phyloP scores from a whole-genome alignment of 1,284 basidiomycete species.

The Cutaneotrichosporon cyanovorans region DNA sequence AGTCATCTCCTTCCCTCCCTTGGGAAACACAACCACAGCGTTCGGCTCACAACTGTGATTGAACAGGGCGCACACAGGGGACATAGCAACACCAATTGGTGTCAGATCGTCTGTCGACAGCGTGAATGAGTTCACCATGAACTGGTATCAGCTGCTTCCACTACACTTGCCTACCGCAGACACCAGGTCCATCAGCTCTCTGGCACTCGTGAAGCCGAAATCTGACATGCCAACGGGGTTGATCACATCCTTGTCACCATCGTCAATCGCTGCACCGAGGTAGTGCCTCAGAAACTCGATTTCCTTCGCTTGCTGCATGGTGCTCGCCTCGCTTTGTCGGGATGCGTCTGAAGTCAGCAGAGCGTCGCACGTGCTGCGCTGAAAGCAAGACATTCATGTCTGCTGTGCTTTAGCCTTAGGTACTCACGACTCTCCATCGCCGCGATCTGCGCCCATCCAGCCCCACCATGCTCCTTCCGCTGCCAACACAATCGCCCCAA shows the following conservation, averaged over 20 bases:
- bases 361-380: not conserved
- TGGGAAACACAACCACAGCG: conserved; percentile 79
- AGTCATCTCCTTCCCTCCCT: conserved; percentile 52
- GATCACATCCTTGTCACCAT: conserved; percentile 7
- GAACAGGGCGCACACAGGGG: conserved; percentile 68
- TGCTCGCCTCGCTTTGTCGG: conserved; percentile 12
- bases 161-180: conserved; percentile 28
- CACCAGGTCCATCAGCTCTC: conserved; percentile 34
- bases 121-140: conserved; percentile 80
- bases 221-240: conserved; percentile 30
- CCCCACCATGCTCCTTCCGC: conserved; percentile 52
- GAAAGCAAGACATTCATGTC: too few species aligned
- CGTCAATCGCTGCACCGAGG: conserved; percentile 21
- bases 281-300: conserved; percentile 38
- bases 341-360: conserved; percentile 10
- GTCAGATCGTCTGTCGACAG: conserved; percentile 64
- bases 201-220: conserved; percentile 32
- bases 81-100: conserved; percentile 71
- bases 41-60: conserved; percentile 92
- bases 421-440: conserved; percentile 69
- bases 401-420: too few species aligned
- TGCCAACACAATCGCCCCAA: conserved; percentile 68
- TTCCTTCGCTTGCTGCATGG: conserved; percentile 32
- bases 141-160: conserved; percentile 49
- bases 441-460: conserved; percentile 53